Conservation (phyloP, 1,139 yeast genomes). For the Tardiomyces digboiensis region DNA sequence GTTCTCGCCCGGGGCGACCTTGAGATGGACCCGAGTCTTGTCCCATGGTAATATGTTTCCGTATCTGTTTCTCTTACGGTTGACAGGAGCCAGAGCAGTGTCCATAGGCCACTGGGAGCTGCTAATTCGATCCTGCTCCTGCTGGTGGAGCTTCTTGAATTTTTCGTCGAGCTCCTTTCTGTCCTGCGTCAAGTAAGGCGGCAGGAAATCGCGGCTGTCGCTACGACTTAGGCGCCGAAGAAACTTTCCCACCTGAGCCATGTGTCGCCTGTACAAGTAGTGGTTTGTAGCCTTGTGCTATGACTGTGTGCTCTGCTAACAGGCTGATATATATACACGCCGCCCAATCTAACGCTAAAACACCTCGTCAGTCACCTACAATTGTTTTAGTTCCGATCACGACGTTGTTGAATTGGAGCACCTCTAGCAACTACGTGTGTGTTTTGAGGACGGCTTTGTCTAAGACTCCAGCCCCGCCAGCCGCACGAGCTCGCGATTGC, state of each 20-base stretch:
- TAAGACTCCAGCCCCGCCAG: too few species aligned
- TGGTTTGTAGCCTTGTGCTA: too few species aligned
- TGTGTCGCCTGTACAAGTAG: not conserved
- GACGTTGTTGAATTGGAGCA: too few species aligned
- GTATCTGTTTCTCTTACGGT: slow-evolving; percentile 41
- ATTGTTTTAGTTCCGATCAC: too few species aligned
- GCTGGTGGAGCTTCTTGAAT: slow-evolving; percentile 14
- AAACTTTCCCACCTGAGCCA: not conserved
- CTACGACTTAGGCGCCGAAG: not conserved
- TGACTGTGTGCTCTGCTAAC: too few species aligned
- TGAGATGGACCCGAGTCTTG: slow-evolving; percentile 39
- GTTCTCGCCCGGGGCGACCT: slow-evolving; percentile 21
- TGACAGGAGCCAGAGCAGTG: slow-evolving; percentile 10
- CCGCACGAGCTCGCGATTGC: too few species aligned
- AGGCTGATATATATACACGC: too few species aligned
- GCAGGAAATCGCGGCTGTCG: not conserved
- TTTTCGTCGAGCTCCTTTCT: slow-evolving; percentile 13
- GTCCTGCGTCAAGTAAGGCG: not conserved
- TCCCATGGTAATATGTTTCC: slow-evolving; percentile 53
- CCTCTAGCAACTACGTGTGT: too few species aligned
- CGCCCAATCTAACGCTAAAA: too few species aligned
- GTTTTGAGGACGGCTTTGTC: too few species aligned
- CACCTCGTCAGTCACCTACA: too few species aligned
- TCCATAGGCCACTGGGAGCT: slow-evolving; percentile 13
- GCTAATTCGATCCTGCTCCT: slow-evolving; percentile 17